These are phyloP conservation scores for Cetraspora pellucida DNA, from an alignment of 192 early-diverging fungal species.

Conservation along the genomic window DNA sequence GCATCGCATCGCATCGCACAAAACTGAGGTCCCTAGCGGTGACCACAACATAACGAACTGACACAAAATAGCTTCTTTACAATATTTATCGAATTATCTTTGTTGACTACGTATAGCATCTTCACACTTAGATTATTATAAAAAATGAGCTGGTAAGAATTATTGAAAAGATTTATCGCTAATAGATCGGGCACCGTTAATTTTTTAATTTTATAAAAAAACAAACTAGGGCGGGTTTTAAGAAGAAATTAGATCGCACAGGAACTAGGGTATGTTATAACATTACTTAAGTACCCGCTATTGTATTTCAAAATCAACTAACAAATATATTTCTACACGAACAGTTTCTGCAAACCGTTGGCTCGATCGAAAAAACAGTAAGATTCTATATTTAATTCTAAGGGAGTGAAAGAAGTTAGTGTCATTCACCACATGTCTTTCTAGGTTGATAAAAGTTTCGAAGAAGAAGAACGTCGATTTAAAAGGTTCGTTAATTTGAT, in stretches of 20 bases:
- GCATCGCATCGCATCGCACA: too few species aligned
- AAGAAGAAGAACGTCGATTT: conserved; percentile 80
- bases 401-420: not conserved
- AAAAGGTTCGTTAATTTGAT: conserved; percentile 49
- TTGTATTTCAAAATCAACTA: not conserved
- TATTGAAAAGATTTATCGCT: too few species aligned
- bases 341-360: conserved; percentile 71
- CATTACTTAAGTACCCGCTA: not conserved
- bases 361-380: conserved; percentile 74
- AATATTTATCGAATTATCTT: too few species aligned
- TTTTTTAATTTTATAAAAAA: too few species aligned
- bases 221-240: conserved; percentile 69
- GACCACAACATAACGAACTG: too few species aligned
- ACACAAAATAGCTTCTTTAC: too few species aligned
- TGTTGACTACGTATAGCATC: too few species aligned
- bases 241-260: conserved; percentile 79
- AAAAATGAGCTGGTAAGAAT: too few species aligned
- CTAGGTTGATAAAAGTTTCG: conserved; percentile 72
- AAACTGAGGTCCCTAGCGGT: too few species aligned
- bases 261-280: conserved; percentile 58
- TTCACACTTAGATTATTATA: too few species aligned
- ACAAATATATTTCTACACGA: not conserved
- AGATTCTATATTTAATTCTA: not conserved
- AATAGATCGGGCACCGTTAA: too few species aligned
- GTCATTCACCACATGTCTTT: not conserved